Base-by-base conservation (phyloP, 768 basidiomycete species). In the Mycena venus region DNA sequence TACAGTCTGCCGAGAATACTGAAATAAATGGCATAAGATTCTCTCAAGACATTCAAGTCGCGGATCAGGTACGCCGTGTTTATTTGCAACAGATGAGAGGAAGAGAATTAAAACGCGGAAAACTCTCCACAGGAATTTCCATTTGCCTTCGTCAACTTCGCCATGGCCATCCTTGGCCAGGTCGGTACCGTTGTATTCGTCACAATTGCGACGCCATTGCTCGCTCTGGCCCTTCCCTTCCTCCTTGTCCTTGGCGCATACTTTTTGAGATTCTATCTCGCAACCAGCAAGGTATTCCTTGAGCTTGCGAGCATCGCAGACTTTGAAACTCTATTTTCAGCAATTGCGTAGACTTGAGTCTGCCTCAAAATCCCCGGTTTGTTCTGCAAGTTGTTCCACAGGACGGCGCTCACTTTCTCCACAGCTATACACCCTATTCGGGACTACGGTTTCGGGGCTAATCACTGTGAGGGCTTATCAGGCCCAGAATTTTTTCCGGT, bases 21-120 rank as follows among this genome's bases (percentile, higher is more conserved):
- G 17, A 66, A n/a, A 19, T n/a, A n/a, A n/a, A 2, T 64, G 14
- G 10, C 32, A 32, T 44, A 32, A 73, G 72, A 12, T 74, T 74
- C 63, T 74, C 73, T 2, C 73, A 74, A 53, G 73, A 74, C 31
- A 68, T 73, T n/a, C 60, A 67, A n/a, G 66, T 62, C 31, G 51
- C 72, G 1, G 65, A 68, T 29, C 53, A 38, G n/a, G n/a, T n/a
- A n/a, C n/a, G n/a, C n/a, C n/a, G n/a, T n/a, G n/a, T n/a, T n/a
- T n/a, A n/a, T n/a, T n/a, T n/a, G n/a, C n/a, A n/a, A n/a, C n/a
- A n/a, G n/a, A n/a, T n/a, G n/a, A n/a, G n/a, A n/a, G n/a, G n/a
- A n/a, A n/a, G n/a, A n/a, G n/a, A n/a, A n/a, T n/a, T n/a, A n/a
- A n/a, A n/a, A n/a, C n/a, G n/a, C n/a, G n/a, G n/a, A n/a, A n/a